Percentiles rank a stretch among this genome's conserved stretches.
These are phyloP conservation scores for Fusarium haematococcum DNA, from an alignment of 2,329 filamentous ascomycete genomes.

Conservation along the genomic window DNA sequence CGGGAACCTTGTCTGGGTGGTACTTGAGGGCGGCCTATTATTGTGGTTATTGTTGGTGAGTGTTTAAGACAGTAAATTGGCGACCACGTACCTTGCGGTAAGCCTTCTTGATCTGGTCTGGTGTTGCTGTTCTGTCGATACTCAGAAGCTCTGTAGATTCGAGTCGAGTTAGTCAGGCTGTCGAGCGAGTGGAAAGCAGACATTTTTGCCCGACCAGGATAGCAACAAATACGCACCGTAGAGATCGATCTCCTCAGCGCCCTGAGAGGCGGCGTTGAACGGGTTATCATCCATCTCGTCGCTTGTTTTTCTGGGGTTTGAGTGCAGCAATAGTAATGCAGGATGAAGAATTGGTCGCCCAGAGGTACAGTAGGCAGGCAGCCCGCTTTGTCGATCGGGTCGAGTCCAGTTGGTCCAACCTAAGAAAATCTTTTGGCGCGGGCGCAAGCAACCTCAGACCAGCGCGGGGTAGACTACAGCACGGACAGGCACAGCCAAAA, in stretches of 20 bases:
- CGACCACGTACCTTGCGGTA: constrained; percentile 84
- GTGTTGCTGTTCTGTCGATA: constrained; percentile 76
- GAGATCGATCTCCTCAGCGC: constrained; percentile 66
- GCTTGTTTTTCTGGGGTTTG: constrained; percentile 8
- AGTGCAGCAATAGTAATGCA: constrained; percentile 40
- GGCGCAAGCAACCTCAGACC: constrained; percentile 3
- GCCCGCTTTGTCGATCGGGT: constrained; percentile 28
- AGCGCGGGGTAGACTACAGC: constrained; percentile 39
- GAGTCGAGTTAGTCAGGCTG: constrained; percentile 24
- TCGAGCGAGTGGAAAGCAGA: not conserved
- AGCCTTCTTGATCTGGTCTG: constrained; percentile 91
- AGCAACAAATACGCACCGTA: constrained; percentile 62
- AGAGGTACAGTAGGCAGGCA: not conserved
- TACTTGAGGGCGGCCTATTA: constrained; percentile 83
- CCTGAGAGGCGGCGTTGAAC: constrained; percentile 42
- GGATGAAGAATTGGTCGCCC: constrained; percentile 43
- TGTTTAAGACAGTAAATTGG: constrained; percentile 8
- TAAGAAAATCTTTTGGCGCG: constrained; percentile 44
- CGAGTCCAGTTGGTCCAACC: constrained; percentile 24
- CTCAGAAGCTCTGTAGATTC: constrained; percentile 77
- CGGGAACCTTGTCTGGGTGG: constrained; percentile 95
- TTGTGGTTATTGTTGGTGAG: constrained; percentile 19
- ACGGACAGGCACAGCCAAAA: not conserved
- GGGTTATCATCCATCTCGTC: constrained; percentile 42
- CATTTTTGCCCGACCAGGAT: not conserved